Evolutionary conservation across 2,329 filamentous ascomycete genomes (phyloP).

Genomic region (Cryphonectria parasitica): DNA sequence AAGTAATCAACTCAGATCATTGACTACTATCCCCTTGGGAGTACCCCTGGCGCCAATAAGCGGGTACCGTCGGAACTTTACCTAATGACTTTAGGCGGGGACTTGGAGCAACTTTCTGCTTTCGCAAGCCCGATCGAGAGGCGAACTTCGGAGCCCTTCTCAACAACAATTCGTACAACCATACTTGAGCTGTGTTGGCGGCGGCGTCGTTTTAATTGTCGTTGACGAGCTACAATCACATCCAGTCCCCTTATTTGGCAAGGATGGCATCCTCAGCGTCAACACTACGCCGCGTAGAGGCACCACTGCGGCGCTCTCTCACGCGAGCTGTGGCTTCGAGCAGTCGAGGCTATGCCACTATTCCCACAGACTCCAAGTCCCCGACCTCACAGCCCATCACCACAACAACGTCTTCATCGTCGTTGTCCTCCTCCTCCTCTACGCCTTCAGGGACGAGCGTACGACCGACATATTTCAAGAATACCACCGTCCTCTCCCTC

Average conservation of each 20-base stretch:
- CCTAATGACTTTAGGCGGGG: constrained; percentile 16
- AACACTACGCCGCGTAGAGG: constrained; percentile 47
- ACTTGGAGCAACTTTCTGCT: constrained; percentile 14
- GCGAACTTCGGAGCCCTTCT: constrained; percentile 13
- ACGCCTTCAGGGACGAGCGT: constrained; percentile 27
- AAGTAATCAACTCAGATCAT: background rate
- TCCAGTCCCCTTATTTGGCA: background rate
- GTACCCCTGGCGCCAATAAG: constrained; percentile 2
- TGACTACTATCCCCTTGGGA: constrained; percentile 20
- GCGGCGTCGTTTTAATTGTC: too few species aligned
- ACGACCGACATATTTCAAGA: constrained; percentile 63
- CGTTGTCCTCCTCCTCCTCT: constrained; percentile 24
- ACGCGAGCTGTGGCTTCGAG: constrained; percentile 37
- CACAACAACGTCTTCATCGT: constrained; percentile 31
- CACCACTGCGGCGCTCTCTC: constrained; percentile 48
- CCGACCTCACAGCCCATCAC: constrained; percentile 29
- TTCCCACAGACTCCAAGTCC: constrained; percentile 42
- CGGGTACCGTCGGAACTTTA: constrained; percentile 26
- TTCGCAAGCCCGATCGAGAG: constrained; percentile 25
- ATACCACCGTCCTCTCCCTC: constrained; percentile 60
- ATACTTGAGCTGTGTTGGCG: background rate
- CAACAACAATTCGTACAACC: background rate
- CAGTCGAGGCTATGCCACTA: constrained; percentile 51
- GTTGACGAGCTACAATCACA: background rate
- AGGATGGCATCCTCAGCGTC: constrained; percentile 47